Conservation (phyloP, 345 rosid genomes). For the Sisymbrium altissimum region DNA sequence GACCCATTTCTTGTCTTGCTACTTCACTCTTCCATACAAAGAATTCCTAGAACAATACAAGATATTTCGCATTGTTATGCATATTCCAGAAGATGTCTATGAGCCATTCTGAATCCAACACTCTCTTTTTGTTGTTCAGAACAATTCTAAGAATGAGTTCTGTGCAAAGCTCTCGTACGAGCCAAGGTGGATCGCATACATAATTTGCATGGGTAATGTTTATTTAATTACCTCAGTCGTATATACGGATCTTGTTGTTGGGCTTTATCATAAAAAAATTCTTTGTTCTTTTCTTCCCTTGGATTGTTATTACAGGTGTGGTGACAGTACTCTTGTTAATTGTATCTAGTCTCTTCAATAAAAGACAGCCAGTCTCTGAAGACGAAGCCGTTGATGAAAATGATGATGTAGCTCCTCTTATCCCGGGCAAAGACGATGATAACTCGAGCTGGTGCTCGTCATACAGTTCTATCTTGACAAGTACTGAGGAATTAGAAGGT, state of each 20-base stretch:
- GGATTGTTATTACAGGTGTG: slow-evolving; percentile 46
- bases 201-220: slow-evolving; percentile 71
- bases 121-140: slow-evolving; percentile 46
- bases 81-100: not conserved
- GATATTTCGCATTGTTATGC: slow-evolving; percentile 4
- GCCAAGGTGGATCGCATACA: slow-evolving; percentile 89
- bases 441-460: slow-evolving; percentile 94
- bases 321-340: slow-evolving; percentile 62
- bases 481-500: slow-evolving; percentile 67
- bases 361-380: slow-evolving; percentile 43
- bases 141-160: slow-evolving; percentile 49
- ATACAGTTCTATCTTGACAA: slow-evolving; percentile 69
- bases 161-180: slow-evolving; percentile 71
- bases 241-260: not conserved
- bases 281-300: not conserved
- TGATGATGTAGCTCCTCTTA: slow-evolving; percentile 69
- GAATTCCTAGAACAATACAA: not conserved
- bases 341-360: slow-evolving; percentile 60
- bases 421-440: slow-evolving; percentile 77
- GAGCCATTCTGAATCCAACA: not conserved
- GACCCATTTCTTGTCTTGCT: slow-evolving; percentile 4
- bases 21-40: not conserved
- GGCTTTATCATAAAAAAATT: not conserved
- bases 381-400: slow-evolving; percentile 34
- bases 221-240: not conserved